Percentiles rank a stretch among this genome's conserved stretches.
These are phyloP conservation scores for Eutrema yunnanense DNA, from an alignment of 345 rosid genomes.

Conservation along the genomic window DNA sequence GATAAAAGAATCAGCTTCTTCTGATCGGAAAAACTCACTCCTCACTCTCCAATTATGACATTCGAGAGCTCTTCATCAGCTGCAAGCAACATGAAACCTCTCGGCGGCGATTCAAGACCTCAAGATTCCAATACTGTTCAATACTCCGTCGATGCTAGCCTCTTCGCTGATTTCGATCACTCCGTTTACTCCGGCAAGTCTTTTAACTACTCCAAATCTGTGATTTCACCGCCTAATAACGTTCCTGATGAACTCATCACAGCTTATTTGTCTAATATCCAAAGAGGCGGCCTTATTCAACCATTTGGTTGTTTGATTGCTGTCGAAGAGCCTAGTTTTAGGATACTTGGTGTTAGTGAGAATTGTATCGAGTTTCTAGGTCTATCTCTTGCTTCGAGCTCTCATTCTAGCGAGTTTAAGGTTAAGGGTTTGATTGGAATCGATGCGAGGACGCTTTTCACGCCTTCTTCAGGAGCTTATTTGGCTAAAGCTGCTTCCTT, in stretches of 20 bases:
- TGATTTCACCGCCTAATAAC: slow-evolving; percentile 38
- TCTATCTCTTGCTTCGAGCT: slow-evolving; percentile 21
- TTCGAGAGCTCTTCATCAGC: slow-evolving; percentile 35
- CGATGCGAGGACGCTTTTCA: slow-evolving; percentile 63
- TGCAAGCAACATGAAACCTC: slow-evolving; percentile 47
- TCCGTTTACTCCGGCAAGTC: slow-evolving; percentile 59
- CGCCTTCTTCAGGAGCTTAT: slow-evolving; percentile 48
- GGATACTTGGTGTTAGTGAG: slow-evolving; percentile 57
- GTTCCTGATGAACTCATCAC: slow-evolving; percentile 63
- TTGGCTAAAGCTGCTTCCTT: slow-evolving; percentile 61
- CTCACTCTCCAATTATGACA: slow-evolving; percentile 7
- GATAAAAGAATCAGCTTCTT: slow-evolving; percentile 24
- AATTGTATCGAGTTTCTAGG: slow-evolving; percentile 55
- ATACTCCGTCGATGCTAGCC: slow-evolving; percentile 68
- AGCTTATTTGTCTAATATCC: slow-evolving; percentile 61
- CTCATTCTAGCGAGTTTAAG: background rate
- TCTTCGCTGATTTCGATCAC: slow-evolving; percentile 65
- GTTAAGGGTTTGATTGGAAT: slow-evolving; percentile 51
- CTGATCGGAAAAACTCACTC: slow-evolving; percentile 1
- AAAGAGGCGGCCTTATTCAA: slow-evolving; percentile 78
- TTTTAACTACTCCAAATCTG: slow-evolving; percentile 63
- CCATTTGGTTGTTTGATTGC: slow-evolving; percentile 78
- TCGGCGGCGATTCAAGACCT: slow-evolving; percentile 28
- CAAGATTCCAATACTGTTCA: slow-evolving; percentile 38
- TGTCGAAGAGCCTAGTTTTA: slow-evolving; percentile 55